These are phyloP conservation scores for Kodamaea sp. DNA, from an alignment of 1,139 yeast genomes.

Conservation along the genomic window DNA sequence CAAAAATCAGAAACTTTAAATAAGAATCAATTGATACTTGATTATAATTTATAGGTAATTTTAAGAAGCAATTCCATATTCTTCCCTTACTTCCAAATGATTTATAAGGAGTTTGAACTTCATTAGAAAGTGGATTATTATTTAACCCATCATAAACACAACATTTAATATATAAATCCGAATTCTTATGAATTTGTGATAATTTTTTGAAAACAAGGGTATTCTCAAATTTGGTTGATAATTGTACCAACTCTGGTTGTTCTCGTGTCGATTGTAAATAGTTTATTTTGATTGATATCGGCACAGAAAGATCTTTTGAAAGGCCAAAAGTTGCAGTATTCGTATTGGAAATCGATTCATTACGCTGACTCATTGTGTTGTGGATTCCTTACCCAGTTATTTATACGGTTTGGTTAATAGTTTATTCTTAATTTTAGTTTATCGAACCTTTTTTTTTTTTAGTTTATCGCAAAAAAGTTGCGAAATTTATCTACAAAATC, in stretches of 20 bases:
- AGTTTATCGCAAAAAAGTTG: too few species aligned
- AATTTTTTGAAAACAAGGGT: conserved; percentile 50
- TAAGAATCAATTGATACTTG: conserved; percentile 64
- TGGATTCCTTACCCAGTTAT: too few species aligned
- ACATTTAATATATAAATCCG: conserved; percentile 62
- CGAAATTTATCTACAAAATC: too few species aligned
- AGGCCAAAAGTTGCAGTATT: conserved; percentile 59
- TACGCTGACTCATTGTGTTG: neutral
- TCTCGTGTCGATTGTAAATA: conserved; percentile 12
- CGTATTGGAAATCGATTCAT: conserved; percentile 7
- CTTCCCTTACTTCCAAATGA: conserved; percentile 48
- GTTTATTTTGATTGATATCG: conserved; percentile 35
- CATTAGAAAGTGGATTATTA: conserved; percentile 60
- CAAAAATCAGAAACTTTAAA: conserved; percentile 64
- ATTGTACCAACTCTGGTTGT: conserved; percentile 12
- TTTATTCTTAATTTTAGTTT: neutral
- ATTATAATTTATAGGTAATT: conserved; percentile 64
- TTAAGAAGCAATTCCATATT: conserved; percentile 56
- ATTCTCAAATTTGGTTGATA: conserved; percentile 51
- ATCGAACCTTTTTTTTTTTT: neutral
- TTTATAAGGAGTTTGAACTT: conserved; percentile 63
- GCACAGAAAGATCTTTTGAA: conserved; percentile 65
- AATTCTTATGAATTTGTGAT: conserved; percentile 48
- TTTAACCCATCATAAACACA: conserved; percentile 55
- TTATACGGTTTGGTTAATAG: neutral